These are phyloP conservation scores for Tetrapisispora fleetii DNA, from an alignment of 805 yeast species.

Conservation along the genomic window DNA sequence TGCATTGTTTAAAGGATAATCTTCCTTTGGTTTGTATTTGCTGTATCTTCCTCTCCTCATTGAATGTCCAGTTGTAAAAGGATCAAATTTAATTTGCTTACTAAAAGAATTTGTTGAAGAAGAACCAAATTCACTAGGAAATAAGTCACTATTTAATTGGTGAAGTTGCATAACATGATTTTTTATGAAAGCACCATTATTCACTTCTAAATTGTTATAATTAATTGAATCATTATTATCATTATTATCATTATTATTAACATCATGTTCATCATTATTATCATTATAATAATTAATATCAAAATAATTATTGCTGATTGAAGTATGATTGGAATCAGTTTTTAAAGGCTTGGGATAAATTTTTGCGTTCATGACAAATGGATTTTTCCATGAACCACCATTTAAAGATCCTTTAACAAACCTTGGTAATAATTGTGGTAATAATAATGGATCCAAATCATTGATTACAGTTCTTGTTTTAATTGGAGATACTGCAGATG, in stretches of 20 bases:
- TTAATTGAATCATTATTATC: background rate
- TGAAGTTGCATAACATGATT: background rate
- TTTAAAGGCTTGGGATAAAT: background rate
- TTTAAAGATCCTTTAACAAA: constrained; percentile 55
- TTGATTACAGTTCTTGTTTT: background rate
- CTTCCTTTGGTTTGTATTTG: background rate
- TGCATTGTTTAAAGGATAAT: constrained; percentile 16
- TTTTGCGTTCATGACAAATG: constrained; percentile 30
- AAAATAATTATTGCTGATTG: background rate
- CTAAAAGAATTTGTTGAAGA: background rate
- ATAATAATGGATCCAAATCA: constrained; percentile 1
- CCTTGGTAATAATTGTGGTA: constrained; percentile 65
- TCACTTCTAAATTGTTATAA: background rate
- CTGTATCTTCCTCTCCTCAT: background rate
- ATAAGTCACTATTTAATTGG: background rate
- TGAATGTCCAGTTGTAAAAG: background rate
- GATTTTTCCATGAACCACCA: constrained; percentile 73
- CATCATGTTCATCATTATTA: background rate
- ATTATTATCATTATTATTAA: background rate
- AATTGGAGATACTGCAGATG: background rate
- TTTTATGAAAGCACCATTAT: constrained; percentile 1
- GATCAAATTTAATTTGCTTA: background rate
- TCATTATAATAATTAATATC: background rate
- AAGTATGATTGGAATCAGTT: background rate
- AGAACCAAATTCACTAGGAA: background rate